Base-by-base conservation (phyloP, 805 yeast genomes). In the Blastobotrys parvus region DNA sequence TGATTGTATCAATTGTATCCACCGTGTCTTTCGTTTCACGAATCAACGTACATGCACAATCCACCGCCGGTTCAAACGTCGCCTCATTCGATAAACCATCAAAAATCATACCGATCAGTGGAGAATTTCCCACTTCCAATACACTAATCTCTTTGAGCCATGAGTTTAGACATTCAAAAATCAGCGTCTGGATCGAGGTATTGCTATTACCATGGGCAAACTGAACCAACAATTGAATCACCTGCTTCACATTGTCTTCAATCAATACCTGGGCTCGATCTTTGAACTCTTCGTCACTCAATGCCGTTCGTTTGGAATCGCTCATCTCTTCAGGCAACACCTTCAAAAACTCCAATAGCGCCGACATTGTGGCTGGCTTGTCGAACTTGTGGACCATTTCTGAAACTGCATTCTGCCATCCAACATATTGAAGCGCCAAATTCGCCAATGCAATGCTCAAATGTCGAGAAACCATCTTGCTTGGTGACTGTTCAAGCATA, bases 111-210 rank as follows among this genome's bases (percentile, higher is more conserved):
- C 74, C 67, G 19, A 88, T 76, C 34, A 92, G 65, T 1, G 92
- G 75, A 16, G 77, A 69, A 7, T 74, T 63, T 35, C 90, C 63
- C n/a, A 92, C 66, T 38, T 77, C 72, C 41, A 76, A 80, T 21
- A 90, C 71, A 3, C 90, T 84, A 39, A 87, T 77, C 60, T 94
- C 98, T 48, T 72, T 74, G 46, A 92, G 80, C 99, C 99, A 92
- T 17, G 94, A 82, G 52, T 81, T 80, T 45, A 94, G 67, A 62
- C 95, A 83, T 48, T 78, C 81, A 45, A 90, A 70, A 4, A 87
- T 70, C 41, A 75, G 61, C 2, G 72, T 53, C 48, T 62, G 58
- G 41, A 60, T 54, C 46, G 62, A 66, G 44, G 58, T 59, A 4
- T 59, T 47, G 30, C 58, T 47, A 0, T 68, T 49, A 3, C 65